A percentile compares a stretch with the other conserved stretches of the same genome.
Conservation (phyloP, 2,329 filamentous ascomycete genomes). For the Neonectria faginata region DNA sequence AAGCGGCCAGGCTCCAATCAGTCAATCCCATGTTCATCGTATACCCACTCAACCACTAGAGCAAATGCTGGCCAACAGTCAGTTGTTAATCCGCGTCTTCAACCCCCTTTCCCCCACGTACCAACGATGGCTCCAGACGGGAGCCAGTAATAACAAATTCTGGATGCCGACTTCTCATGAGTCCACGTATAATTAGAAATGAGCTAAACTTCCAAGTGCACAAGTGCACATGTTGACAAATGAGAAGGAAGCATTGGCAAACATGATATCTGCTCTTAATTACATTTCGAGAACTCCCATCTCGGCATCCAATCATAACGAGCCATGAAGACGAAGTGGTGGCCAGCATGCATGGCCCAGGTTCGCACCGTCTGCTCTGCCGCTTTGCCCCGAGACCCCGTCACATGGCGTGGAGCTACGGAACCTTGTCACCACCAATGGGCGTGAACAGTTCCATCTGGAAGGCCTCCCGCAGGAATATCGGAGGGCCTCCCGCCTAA, state of each 20-base stretch:
- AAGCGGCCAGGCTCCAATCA: too few relatives aligned
- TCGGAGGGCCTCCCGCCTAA: conserved; percentile 13
- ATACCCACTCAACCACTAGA: too few relatives aligned
- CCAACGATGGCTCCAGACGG: too few relatives aligned
- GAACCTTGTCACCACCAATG: conserved; percentile 4
- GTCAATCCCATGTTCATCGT: too few relatives aligned
- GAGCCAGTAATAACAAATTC: neutral
- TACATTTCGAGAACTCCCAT: neutral
- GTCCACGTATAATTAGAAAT: neutral
- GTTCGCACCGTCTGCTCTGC: conserved; percentile 5
- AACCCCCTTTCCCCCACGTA: too few relatives aligned
- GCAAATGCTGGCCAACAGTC: too few relatives aligned
- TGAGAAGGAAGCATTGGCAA: neutral
- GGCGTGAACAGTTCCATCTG: neutral
- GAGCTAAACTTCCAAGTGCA: neutral
- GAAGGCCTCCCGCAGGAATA: conserved; percentile 18
- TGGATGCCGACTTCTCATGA: neutral
- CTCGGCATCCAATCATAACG: conserved; percentile 5
- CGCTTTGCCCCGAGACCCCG: neutral
- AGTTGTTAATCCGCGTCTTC: too few relatives aligned
- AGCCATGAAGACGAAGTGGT: neutral
- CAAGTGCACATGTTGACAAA: neutral
- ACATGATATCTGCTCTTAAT: neutral
- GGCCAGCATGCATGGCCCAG: conserved; percentile 5
- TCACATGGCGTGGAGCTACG: neutral